Percentiles rank a stretch among this genome's conserved stretches.
These are phyloP conservation scores for Colletotrichum sp. DNA, from an alignment of 2,329 filamentous ascomycete species.

Conservation along the genomic window DNA sequence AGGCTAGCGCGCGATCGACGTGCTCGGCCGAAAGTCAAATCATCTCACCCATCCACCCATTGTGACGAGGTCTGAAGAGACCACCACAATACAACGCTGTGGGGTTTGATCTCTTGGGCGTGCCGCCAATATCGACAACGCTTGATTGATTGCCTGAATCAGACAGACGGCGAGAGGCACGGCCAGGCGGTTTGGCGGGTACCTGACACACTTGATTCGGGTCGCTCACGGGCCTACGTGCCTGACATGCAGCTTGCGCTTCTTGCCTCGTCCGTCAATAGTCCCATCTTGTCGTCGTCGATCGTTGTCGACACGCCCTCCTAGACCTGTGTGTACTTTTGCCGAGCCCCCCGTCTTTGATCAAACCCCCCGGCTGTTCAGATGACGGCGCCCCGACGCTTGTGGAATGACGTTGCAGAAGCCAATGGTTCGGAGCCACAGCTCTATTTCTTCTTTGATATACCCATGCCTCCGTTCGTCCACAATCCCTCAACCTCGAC, in stretches of 20 bases:
- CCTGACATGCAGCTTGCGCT: background rate
- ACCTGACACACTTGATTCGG: background rate
- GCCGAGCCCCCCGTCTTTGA: background rate
- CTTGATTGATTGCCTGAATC: background rate
- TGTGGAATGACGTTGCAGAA: slow-evolving; percentile 4
- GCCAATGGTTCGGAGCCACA: slow-evolving; percentile 1
- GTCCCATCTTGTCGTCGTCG: background rate
- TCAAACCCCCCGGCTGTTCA: background rate
- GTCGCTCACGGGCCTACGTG: background rate
- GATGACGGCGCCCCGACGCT: background rate
- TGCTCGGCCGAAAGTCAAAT: background rate
- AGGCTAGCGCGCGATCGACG: background rate
- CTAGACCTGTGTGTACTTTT: background rate
- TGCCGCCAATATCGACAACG: background rate
- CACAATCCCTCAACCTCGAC: background rate
- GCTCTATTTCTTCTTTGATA: slow-evolving; percentile 3
- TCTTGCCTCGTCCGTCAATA: background rate
- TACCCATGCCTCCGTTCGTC: background rate
- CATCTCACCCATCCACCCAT: background rate
- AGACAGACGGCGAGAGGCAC: background rate
- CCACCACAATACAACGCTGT: background rate
- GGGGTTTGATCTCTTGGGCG: background rate
- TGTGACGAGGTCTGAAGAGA: background rate
- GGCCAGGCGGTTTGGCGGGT: background rate
- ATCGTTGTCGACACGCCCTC: background rate